A percentile compares a stretch with the other conserved stretches of the same genome.
Evolutionary conservation across 805 yeast genomes (phyloP).

Genomic region (Nakazawaea pomicola): DNA sequence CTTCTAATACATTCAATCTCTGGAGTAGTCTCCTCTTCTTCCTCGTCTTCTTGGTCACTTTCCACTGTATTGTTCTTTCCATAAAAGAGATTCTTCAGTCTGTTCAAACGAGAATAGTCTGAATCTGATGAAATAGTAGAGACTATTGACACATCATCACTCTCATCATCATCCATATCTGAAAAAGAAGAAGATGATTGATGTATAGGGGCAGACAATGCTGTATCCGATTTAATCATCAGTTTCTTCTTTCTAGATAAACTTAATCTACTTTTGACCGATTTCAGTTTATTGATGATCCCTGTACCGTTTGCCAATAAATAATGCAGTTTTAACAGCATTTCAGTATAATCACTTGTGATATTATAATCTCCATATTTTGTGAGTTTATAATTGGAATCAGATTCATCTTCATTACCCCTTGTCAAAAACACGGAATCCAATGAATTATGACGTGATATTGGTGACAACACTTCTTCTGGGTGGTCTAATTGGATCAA

Average conservation of each 20-base stretch:
- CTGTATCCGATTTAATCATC: too few species aligned
- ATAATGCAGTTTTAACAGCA: conserved; percentile 3
- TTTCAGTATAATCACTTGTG: neutral
- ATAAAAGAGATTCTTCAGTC: too few species aligned
- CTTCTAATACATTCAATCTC: conserved; percentile 7
- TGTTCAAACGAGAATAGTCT: too few species aligned
- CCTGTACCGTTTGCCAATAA: conserved; percentile 12
- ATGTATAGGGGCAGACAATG: too few species aligned
- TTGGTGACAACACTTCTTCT: conserved; percentile 30
- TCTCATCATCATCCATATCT: neutral
- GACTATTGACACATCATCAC: neutral
- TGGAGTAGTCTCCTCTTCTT: conserved; percentile 4
- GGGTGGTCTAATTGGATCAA: conserved; percentile 40
- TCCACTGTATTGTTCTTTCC: neutral
- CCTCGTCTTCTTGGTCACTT: conserved; percentile 8
- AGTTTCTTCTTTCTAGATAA: too few species aligned
- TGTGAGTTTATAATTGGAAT: neutral
- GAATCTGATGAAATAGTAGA: neutral
- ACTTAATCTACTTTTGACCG: too few species aligned
- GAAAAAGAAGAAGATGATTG: neutral
- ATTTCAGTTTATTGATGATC: conserved; percentile 1
- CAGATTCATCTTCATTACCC: neutral
- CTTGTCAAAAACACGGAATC: neutral
- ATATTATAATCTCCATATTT: neutral
- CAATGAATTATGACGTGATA: conserved; percentile 5